Evolutionary conservation across 495 filamentous ascomycete species (phyloP), one percentile per base, ranked within the genome.

Genomic region (Penicillium soppii): DNA sequence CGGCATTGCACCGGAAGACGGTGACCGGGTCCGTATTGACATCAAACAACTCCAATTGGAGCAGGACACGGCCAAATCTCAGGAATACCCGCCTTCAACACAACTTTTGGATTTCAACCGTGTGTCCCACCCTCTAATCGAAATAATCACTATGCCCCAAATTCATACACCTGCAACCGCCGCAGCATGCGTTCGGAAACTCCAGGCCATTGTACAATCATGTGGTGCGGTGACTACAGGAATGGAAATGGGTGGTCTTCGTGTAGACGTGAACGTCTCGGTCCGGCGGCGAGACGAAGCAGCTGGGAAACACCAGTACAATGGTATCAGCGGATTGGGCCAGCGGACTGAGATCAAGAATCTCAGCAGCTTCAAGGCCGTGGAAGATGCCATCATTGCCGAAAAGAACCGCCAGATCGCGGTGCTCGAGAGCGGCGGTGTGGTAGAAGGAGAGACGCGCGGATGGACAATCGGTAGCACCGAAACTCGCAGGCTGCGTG

Each of bases 321-420:
- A 73, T 27, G 81, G 82, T 2, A 73, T 82, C 21, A 68, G 56
- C 5, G 78, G 77, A 0, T 77, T 97, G 10, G 94, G 94, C 7
- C 89, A 91, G 59, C 79, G 92, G 42, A 96, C 91, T 1, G 94
- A 99, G 71, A 97, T 99, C 75, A 99, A 99, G 70, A 99, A 99
- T 57, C 65, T 99, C 41, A 91, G 87, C 63, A 95, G 88, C 52
- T 90, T 97, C 75, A 95, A 95, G 64, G 88, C 92, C 1, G 87
- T 97, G 15, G 90, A 96, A 67, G 91, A 95, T 53, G 92, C 94
- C 8, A 89, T 99, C 52, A 83, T 88, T 37, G 89, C 91, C 2
- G 94, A 99, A 71, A 83, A 91, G 39, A 85, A 91, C 50, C 81
- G 94, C 4, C 94, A 99, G 70, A 95, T 97, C 45, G 67, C 59